Evolutionary conservation across 768 basidiomycete genomes (phyloP).

Genomic region (Rhodotorula kratochvilovae): DNA sequence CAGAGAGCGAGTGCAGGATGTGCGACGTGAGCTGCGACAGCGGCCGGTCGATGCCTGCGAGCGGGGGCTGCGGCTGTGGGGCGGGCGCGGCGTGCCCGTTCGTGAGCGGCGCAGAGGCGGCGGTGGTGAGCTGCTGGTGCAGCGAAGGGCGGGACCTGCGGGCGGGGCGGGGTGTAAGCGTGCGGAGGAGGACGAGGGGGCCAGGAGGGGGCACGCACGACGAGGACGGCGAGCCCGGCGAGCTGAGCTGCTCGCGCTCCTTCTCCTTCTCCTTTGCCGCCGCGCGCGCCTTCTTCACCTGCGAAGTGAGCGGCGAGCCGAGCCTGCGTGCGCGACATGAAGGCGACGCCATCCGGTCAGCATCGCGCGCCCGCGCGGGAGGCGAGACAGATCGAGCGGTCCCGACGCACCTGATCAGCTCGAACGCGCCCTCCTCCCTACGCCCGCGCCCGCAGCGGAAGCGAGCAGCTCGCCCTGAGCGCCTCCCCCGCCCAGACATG

Average conservation of each 20-base stretch:
- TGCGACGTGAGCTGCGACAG: slow-evolving; percentile 8
- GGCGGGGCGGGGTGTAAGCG: too few species aligned
- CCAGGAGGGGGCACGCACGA: neutral
- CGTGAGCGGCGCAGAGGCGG: neutral
- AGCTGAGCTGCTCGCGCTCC: neutral
- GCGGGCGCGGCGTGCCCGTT: neutral
- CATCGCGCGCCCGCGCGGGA: too few species aligned
- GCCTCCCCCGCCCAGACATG: slow-evolving; percentile 29
- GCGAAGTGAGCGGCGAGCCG: slow-evolving; percentile 1
- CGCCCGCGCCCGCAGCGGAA: neutral
- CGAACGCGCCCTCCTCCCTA: slow-evolving; percentile 10
- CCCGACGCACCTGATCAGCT: slow-evolving; percentile 32
- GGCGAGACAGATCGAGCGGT: too few species aligned
- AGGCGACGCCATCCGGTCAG: too few species aligned
- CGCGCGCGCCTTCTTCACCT: slow-evolving; percentile 4
- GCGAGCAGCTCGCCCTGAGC: slow-evolving; percentile 12
- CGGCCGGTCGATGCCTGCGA: slow-evolving; percentile 28
- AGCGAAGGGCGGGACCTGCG: neutral
- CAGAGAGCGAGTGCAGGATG: slow-evolving; percentile 27
- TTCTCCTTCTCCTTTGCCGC: neutral
- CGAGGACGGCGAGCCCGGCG: neutral
- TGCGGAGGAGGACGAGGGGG: neutral
- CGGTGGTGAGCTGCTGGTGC: neutral
- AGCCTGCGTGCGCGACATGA: slow-evolving; percentile 5
- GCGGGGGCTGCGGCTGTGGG: neutral